Evolutionary conservation across 2,329 filamentous ascomycete species (phyloP), one percentile per base, ranked within the genome.

Genomic region (Aspergillus oerlinghausenensis): DNA sequence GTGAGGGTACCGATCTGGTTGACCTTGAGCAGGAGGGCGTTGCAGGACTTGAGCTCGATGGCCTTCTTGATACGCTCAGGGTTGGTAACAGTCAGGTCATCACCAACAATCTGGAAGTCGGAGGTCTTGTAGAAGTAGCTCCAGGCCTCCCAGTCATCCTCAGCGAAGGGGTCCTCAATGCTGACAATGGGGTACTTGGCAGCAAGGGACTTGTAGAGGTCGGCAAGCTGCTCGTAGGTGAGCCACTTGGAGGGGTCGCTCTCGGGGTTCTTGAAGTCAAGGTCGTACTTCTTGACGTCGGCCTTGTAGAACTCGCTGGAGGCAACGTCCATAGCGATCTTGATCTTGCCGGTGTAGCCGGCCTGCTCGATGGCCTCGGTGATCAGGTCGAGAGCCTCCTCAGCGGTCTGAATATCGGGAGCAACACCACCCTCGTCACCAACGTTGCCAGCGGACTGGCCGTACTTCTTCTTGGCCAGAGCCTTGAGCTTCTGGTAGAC

Each of bases 61-160:
- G 94, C 94, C 86, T 95, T 96, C 90, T 97, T 97, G 86, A 99
- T 99, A 79, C 94, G 93, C 71, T 90, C 81, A 63, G 94, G 94
- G 88, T 99, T 99, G 80, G 94, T 99, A 79, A 99, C 94, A 67
- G 94, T 97, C 85, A 99, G 80, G 76, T 99, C 94, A 75, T 99
- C 94, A 82, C 88, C 94, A 67, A 99, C 94, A 75, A 99, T 92
- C 85, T 99, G 94, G 84, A 95, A 92, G 80, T 97, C 88, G 75
- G 91, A 92, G 71, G 90, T 94, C 89, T 97, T 97, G 89, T 89
- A 96, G 88, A 97, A 99, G 88, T 97, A 96, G 87, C 90, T 96
- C 94, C 94, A 99, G 62, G 94, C 94, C 86, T 97, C 93, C 94
- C 94, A 99, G 84, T 99, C 94, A 73, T 97, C 94, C 86, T 99